Base-by-base conservation (phyloP, 2,329 filamentous ascomycete genomes). In the Ceratocystis alfenasii region DNA sequence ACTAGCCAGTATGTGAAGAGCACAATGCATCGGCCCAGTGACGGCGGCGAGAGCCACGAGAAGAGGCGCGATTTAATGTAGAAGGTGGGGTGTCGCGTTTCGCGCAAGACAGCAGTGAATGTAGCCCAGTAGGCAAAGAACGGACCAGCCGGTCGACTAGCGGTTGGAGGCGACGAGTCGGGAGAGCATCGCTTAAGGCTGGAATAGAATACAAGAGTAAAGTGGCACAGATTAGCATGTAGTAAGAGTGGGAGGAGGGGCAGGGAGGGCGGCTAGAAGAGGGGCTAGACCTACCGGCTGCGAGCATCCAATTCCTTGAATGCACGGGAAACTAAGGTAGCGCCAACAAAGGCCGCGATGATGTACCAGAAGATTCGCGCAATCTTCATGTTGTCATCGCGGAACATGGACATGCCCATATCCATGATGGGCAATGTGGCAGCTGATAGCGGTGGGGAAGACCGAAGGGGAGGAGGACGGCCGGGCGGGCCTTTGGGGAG, bases 351-450 rank as follows among this genome's bases (percentile, higher is more conserved):
- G 17, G 75, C 79, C 6, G 77, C 81, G 46, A 83, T 74, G 44
- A 83, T 78, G 71, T 85, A 86, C 83, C 83, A 86, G 70, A 80
- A 86, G 1, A 77, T 78, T 20, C 76, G 76, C 17, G 83, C 82
- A 63, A 84, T 73, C 12, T 72, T 72, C 70, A 73, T 76, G 69
- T 82, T 81, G 36, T 71, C 73, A 1, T 70, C 61, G 66, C 76
- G 74, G 71, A 80, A 81, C 69, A 75, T 72, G 63, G 70, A 71
- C 41, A 71, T 72, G 10, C 73, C 73, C 73, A 73, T 73, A 20
- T 66, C 66, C 68, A 66, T 67, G 25, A 60, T 69, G 62, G 59
- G 45, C 60, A 48, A n/a, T 15, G 30, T 46, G 28, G 33, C 25
- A 30, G 62, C 36, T 15, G 28, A 15, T 36, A 22, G 28, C n/a